Evolutionary conservation across 768 basidiomycete genomes (phyloP).

Genomic region (Coprinopsis marcescibilis): DNA sequence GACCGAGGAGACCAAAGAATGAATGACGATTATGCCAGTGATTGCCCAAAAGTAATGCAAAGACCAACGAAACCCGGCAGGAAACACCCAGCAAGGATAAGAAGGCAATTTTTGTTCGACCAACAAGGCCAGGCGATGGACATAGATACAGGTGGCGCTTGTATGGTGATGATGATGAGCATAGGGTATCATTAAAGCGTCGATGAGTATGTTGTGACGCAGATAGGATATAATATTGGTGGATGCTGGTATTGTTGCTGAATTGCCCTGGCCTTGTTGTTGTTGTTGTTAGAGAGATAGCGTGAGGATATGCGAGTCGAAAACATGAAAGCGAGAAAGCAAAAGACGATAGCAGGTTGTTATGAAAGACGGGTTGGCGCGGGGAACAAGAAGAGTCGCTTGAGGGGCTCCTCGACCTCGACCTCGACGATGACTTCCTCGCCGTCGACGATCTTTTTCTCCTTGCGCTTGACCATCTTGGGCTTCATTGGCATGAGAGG

Average conservation of each 20-base stretch:
- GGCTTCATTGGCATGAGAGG: slow-evolving; percentile 52
- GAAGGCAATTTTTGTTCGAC: no score
- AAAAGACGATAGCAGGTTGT: background rate
- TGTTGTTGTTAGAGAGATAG: slow-evolving; percentile 2
- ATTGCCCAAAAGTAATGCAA: no score
- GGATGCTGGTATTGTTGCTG: slow-evolving; percentile 2
- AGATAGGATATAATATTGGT: background rate
- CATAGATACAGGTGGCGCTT: background rate
- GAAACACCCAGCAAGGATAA: no score
- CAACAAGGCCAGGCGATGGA: background rate
- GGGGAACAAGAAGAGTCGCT: slow-evolving; percentile 68
- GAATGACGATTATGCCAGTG: no score
- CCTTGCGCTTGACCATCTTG: slow-evolving; percentile 47
- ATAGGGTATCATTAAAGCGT: slow-evolving; percentile 14
- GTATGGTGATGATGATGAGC: slow-evolving; percentile 11
- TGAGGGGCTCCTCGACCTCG: slow-evolving; percentile 48
- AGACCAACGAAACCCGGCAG: no score
- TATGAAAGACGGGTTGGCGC: slow-evolving; percentile 18
- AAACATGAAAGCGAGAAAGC: slow-evolving; percentile 2
- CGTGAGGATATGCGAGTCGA: slow-evolving; percentile 2
- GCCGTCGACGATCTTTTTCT: slow-evolving; percentile 46
- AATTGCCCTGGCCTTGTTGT: slow-evolving; percentile 1
- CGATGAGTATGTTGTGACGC: slow-evolving; percentile 8
- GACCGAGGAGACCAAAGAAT: background rate
- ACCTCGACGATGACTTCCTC: slow-evolving; percentile 50